Conservation (phyloP, 2,329 filamentous ascomycete species). For the Aspergillus arachidicola region DNA sequence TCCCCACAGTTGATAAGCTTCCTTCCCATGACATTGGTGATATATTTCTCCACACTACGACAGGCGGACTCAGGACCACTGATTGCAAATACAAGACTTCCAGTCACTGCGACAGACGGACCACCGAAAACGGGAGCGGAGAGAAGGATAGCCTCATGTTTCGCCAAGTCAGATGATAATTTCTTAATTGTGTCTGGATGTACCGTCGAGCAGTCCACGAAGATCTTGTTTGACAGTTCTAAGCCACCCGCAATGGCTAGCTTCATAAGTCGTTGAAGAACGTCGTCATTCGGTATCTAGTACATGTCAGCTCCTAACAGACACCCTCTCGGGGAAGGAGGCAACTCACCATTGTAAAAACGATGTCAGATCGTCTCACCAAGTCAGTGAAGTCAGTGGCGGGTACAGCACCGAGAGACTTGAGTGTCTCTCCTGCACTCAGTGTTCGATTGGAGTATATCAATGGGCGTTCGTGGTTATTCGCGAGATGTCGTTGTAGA, state of each 20-base stretch:
- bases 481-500: conserved; percentile 47
- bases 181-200: neutral
- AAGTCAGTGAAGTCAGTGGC: neutral
- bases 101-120: neutral
- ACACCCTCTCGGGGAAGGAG: neutral
- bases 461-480: neutral
- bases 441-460: neutral
- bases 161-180: neutral
- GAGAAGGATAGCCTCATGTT: neutral
- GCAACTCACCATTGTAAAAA: neutral
- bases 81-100: neutral
- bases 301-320: neutral
- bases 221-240: neutral
- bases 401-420: neutral
- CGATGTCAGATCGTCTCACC: neutral
- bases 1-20: neutral
- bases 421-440: neutral
- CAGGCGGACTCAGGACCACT: neutral
- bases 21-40: neutral
- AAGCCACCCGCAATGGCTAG: neutral
- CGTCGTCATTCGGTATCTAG: neutral
- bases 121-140: neutral
- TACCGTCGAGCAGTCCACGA: neutral
- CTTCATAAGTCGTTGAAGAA: neutral
- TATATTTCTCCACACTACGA: neutral